phyloP scores from a whole-genome alignment of 2,329 filamentous ascomycete genomes.

The Aureobasidium sp. region DNA sequence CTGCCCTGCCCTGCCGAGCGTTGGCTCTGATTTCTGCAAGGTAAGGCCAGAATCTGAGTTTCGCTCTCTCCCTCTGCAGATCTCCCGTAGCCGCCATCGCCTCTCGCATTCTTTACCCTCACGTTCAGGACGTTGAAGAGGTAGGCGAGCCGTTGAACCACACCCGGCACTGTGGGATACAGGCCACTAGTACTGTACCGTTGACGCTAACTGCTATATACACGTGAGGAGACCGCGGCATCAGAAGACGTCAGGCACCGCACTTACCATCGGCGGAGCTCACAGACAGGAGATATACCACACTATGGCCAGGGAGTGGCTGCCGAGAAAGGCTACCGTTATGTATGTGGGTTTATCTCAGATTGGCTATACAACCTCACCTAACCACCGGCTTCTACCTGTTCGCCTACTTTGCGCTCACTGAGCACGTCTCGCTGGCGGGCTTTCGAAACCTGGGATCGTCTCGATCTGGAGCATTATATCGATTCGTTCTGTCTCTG shows the following conservation, averaged over 20 bases:
- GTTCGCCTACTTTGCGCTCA: background rate
- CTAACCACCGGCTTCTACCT: background rate
- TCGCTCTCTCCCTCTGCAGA: background rate
- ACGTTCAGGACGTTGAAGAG: background rate
- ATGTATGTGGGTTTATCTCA: background rate
- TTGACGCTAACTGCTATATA: conserved; percentile 3
- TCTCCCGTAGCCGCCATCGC: background rate
- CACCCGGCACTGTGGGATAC: background rate
- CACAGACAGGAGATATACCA: background rate
- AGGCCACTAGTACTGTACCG: background rate
- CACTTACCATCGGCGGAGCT: background rate
- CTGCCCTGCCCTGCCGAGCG: background rate
- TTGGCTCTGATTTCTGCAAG: background rate
- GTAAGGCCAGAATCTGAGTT: background rate
- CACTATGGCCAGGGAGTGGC: background rate
- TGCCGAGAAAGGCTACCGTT: background rate
- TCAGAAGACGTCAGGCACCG: background rate
- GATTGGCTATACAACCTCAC: background rate
- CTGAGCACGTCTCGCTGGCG: background rate
- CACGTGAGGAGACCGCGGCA: conserved; percentile 7
- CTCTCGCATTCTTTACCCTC: conserved; percentile 4
- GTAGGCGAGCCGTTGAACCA: background rate
- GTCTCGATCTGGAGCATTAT: background rate
- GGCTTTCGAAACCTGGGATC: background rate
- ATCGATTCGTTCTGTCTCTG: conserved; percentile 2